These are phyloP conservation scores for Tylopilus sp. DNA, from an alignment of 768 basidiomycete genomes.

Conservation along the genomic window DNA sequence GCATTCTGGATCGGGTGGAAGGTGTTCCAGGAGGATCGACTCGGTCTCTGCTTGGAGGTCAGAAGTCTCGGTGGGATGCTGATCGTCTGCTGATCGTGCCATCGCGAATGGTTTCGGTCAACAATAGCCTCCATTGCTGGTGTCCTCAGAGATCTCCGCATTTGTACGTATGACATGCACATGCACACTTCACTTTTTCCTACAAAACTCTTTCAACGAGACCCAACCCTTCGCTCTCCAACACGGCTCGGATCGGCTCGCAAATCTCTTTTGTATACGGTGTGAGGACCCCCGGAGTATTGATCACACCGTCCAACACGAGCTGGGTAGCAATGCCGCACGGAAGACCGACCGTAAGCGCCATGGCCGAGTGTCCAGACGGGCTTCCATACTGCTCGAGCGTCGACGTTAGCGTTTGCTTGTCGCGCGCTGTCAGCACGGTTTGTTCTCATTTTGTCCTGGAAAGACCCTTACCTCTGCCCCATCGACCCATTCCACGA, in stretches of 20 bases:
- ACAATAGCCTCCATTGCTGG: background rate
- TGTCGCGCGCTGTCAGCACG: constrained; percentile 4
- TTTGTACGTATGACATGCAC: too few relatives aligned
- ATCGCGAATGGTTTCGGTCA: constrained; percentile 9
- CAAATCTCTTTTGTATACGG: constrained; percentile 88
- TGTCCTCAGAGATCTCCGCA: too few relatives aligned
- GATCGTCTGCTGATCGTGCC: constrained; percentile 49
- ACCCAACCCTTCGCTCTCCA: constrained; percentile 76
- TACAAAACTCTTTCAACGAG: constrained; percentile 67
- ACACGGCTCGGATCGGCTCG: constrained; percentile 60
- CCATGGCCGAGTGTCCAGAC: constrained; percentile 85
- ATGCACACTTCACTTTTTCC: constrained; percentile 7
- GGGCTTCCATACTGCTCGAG: constrained; percentile 85
- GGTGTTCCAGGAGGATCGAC: constrained; percentile 52
- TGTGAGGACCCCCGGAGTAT: constrained; percentile 72
- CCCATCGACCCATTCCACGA: constrained; percentile 87
- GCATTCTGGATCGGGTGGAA: constrained; percentile 34
- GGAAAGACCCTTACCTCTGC: constrained; percentile 43
- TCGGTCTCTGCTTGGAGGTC: constrained; percentile 63
- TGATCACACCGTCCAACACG: constrained; percentile 82
- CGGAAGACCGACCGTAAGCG: constrained; percentile 85
- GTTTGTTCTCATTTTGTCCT: background rate
- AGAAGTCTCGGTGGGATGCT: constrained; percentile 62
- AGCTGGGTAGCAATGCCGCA: constrained; percentile 93
- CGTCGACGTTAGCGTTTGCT: constrained; percentile 89